Conservation (phyloP, 2,329 filamentous ascomycete genomes). For the Elsinoe fawcettii region DNA sequence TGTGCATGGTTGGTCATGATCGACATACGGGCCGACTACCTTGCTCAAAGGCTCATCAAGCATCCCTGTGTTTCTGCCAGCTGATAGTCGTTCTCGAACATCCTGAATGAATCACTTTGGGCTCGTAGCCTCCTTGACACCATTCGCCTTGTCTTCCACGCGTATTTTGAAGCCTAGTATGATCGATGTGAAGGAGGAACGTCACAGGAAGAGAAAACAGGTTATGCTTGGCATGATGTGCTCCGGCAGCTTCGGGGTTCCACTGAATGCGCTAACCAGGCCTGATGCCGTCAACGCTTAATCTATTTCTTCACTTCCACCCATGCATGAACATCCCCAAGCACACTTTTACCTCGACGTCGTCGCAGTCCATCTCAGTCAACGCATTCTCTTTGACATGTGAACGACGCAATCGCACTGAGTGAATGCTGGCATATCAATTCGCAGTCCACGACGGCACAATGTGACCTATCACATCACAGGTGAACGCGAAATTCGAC, state of each 20-base stretch:
- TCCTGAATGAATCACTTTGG: background rate
- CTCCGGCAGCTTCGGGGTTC: background rate
- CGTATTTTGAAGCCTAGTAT: background rate
- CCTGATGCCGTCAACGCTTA: constrained; percentile 2
- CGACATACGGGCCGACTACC: constrained; percentile 9
- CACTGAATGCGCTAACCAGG: background rate
- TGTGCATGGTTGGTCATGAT: constrained; percentile 7
- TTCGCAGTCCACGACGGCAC: background rate
- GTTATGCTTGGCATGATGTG: background rate
- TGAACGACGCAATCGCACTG: background rate
- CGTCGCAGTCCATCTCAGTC: background rate
- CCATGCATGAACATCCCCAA: constrained; percentile 1
- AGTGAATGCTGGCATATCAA: background rate
- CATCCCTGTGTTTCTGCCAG: background rate
- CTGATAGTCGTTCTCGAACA: background rate
- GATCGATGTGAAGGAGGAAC: background rate
- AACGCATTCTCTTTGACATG: constrained; percentile 2
- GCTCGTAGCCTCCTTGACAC: background rate
- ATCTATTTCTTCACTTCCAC: constrained; percentile 4
- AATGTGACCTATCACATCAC: background rate
- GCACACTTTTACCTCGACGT: background rate
- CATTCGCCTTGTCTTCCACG: too few relatives aligned
- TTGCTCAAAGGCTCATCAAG: background rate
- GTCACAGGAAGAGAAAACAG: background rate
- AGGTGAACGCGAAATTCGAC: background rate